A percentile compares a stretch with the other conserved stretches of the same genome.
Conservation (phyloP, 225 moss, liverwort and hornwort genomes). For the Rhytidiadelphus loreus region DNA sequence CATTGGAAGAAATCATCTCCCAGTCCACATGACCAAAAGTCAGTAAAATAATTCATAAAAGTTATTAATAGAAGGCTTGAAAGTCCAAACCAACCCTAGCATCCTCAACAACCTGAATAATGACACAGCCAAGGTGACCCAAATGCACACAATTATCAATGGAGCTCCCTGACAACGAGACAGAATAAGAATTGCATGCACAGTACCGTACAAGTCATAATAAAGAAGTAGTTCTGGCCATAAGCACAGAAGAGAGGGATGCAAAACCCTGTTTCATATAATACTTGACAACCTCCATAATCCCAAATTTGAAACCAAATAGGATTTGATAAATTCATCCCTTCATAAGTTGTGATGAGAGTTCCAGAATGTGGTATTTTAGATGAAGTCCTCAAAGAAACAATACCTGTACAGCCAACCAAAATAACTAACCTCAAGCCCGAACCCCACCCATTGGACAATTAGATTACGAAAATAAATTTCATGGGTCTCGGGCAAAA, state of each 20-base stretch:
- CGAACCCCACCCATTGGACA: no score
- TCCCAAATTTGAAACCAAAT: no score
- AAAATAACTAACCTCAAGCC: no score
- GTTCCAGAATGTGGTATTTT: neutral
- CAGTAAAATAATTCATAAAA: neutral
- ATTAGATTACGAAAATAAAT: no score
- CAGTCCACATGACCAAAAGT: no score
- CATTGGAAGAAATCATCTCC: neutral
- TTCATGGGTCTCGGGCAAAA: fast-evolving
- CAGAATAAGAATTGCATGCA: no score
- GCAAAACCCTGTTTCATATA: neutral
- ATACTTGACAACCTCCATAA: no score
- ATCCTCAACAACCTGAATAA: neutral
- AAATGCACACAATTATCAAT: neutral
- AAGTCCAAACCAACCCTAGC: neutral
- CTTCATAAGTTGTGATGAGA: neutral
- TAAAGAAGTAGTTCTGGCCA: neutral
- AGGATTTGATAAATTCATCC: neutral
- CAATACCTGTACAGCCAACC: no score
- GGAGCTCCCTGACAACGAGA: neutral
- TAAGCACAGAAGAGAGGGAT: neutral
- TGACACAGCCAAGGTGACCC: neutral
- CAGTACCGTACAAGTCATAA: neutral
- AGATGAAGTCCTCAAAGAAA: neutral
- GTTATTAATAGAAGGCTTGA: no score